A percentile compares a stretch with the other conserved stretches of the same genome.
phyloP scores from a whole-genome alignment of 2,329 filamentous ascomycete species.

The Intubia oerlemansii region DNA sequence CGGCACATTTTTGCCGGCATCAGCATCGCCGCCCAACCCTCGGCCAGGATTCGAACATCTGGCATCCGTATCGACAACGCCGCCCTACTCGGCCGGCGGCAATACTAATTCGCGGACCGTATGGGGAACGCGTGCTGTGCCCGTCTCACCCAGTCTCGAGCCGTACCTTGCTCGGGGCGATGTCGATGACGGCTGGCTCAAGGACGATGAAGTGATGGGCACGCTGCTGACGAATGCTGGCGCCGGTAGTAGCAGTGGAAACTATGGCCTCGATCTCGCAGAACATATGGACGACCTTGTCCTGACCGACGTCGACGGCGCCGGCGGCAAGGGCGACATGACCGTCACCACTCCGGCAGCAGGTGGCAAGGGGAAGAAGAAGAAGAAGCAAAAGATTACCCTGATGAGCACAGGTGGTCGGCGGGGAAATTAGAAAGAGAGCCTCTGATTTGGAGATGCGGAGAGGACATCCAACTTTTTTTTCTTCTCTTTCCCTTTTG shows the following conservation, averaged over 20 bases:
- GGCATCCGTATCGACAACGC: constrained; percentile 63
- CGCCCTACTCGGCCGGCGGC: constrained; percentile 33
- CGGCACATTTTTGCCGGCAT: neutral
- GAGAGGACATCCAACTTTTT: too few species aligned
- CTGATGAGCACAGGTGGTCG: constrained; percentile 46
- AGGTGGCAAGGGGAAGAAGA: constrained; percentile 23
- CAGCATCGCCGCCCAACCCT: constrained; percentile 26
- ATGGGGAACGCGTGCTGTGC: constrained; percentile 68
- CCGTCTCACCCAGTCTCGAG: constrained; percentile 31
- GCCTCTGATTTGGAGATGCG: too few species aligned
- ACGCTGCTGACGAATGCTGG: too few species aligned
- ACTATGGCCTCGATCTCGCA: too few species aligned
- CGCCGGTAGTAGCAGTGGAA: neutral
- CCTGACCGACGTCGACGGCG: constrained; percentile 4
- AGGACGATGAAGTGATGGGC: constrained; percentile 3
- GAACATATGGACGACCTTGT: too few species aligned
- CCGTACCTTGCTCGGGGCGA: constrained; percentile 20
- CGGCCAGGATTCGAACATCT: constrained; percentile 44
- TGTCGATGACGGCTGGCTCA: constrained; percentile 25
- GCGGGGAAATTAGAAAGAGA: constrained; percentile 17
- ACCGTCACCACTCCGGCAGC: too few species aligned
- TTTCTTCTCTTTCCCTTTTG: too few species aligned
- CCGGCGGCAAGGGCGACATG: constrained; percentile 4
- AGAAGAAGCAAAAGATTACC: constrained; percentile 53
- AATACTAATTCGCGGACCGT: constrained; percentile 38